Base-by-base conservation (phyloP, 345 rosid genomes). In the Orychophragmus violaceus region DNA sequence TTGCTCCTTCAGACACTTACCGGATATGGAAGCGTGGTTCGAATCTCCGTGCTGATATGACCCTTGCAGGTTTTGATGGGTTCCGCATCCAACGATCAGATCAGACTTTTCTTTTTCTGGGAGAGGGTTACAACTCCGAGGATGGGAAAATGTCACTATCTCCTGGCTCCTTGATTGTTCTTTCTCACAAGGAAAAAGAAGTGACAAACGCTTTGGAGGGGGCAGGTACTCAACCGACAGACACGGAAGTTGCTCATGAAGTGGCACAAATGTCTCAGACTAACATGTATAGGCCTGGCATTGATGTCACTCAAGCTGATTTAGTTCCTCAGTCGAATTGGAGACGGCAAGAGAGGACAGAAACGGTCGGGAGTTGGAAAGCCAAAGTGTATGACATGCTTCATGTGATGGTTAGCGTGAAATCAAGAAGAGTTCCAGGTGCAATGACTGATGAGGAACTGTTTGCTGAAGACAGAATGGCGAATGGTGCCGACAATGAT, bases 21-120 rank as follows among this genome's bases (percentile, higher is more conserved):
- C 85, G 96, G 72, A 95, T 95, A 64, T 95, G 99, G 99, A 95
- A 95, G 69, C 95, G 96, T 9, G 99, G 99, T 28, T 85, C 97
- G 18, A 91, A 95, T 76, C 94, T 95, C 24, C 96, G 97, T 28
- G 99, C 99, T 53, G 99, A 95, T 64, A 91, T 87, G 96, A 87
- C 97, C 18, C 87, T 94, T 49, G 96, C 97, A 1, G 99, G 99
- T 45, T 94, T 94, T 60, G 99, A 95, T 79, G 99, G 98, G 33
- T 89, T 95, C 62, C 84, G 89, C 16, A 91, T 95, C 64, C 97
- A 91, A 63, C 78, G 99, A 58, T 91, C 99, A 6, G 95, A 95
- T 62, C 97, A 91, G 68, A 90, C 95, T 3, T 86, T 91, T 81
- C 82, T 95, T 36, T 95, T 95, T 75, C 74, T 95, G 0, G 99